Conservation (phyloP, 2,329 filamentous ascomycete genomes). For the Trichoderma aggressivum region DNA sequence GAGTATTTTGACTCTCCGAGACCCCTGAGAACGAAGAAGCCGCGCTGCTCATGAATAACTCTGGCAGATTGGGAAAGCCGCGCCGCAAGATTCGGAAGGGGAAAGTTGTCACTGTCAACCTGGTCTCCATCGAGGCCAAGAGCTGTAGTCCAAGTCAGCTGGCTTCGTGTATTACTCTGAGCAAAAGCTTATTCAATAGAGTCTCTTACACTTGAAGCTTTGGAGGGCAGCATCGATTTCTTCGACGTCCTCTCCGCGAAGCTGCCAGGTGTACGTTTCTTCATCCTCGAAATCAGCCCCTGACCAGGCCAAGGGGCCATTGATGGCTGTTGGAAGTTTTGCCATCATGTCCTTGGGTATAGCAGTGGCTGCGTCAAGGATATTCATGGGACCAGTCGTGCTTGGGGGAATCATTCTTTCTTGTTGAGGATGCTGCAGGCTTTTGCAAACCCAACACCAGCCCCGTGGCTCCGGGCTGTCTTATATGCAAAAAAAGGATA, state of each 20-base stretch:
- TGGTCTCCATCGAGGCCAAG: conserved; percentile 37
- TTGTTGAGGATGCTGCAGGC: background rate
- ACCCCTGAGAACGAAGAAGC: conserved; percentile 55
- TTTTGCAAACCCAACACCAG: background rate
- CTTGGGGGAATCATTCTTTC: background rate
- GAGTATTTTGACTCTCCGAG: conserved; percentile 46
- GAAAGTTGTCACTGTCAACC: conserved; percentile 38
- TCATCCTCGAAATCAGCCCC: conserved; percentile 16
- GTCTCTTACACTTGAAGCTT: conserved; percentile 25
- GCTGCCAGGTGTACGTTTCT: conserved; percentile 21
- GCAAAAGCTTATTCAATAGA: conserved; percentile 14
- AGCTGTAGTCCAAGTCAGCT: conserved; percentile 23
- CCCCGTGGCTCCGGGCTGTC: background rate
- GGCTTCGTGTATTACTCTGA: conserved; percentile 23
- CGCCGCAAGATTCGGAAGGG: conserved; percentile 36
- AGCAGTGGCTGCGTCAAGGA: background rate
- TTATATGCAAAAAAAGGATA: background rate
- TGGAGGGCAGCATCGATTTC: conserved; percentile 27
- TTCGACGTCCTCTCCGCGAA: conserved; percentile 23
- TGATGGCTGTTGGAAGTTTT: background rate
- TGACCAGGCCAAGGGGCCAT: conserved; percentile 22
- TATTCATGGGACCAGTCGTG: background rate
- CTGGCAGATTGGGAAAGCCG: conserved; percentile 35
- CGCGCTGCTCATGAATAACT: conserved; percentile 41
- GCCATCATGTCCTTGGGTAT: background rate